These are phyloP conservation scores for Talaromyces ruber DNA, from an alignment of 495 filamentous ascomycete species.

Conservation along the genomic window DNA sequence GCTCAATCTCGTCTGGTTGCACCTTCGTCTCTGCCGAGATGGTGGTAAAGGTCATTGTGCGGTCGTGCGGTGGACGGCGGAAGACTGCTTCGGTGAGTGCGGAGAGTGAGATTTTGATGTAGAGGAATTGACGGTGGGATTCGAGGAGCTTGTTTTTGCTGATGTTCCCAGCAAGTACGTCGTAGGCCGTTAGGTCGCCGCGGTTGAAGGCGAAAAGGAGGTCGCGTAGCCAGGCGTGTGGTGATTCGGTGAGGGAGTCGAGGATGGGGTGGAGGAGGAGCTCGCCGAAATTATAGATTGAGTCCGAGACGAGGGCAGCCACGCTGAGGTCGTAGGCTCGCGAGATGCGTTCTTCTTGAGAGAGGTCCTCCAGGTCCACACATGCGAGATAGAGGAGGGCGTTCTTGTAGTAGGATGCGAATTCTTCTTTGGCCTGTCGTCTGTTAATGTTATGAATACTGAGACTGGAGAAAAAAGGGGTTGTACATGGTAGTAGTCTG, in stretches of 20 bases:
- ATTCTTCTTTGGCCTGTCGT: slow-evolving; percentile 67
- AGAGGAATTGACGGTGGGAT: slow-evolving; percentile 71
- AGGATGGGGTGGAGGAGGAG: slow-evolving; percentile 95
- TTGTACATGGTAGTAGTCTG: slow-evolving; percentile 80
- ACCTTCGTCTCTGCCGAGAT: slow-evolving; percentile 93
- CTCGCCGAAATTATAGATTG: slow-evolving; percentile 99
- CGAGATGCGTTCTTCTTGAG: slow-evolving; percentile 58
- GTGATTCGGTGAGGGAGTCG: slow-evolving; percentile 60
- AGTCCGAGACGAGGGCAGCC: slow-evolving; percentile 84
- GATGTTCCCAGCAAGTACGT: slow-evolving; percentile 70
- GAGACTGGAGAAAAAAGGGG: background rate
- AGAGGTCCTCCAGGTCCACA: slow-evolving; percentile 71
- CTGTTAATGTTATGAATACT: background rate
- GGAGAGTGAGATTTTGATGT: slow-evolving; percentile 94
- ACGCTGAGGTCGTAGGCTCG: slow-evolving; percentile 90
- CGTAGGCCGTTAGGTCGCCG: slow-evolving; percentile 81
- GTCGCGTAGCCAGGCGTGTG: slow-evolving; percentile 77
- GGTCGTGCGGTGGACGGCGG: slow-evolving; percentile 88
- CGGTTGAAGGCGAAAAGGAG: slow-evolving; percentile 97
- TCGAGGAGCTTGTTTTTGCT: slow-evolving; percentile 68
- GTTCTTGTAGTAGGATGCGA: slow-evolving; percentile 92
- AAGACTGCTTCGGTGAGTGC: slow-evolving; percentile 96
- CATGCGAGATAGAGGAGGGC: slow-evolving; percentile 97
- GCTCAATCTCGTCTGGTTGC: slow-evolving; percentile 82
- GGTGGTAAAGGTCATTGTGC: slow-evolving; percentile 80